phyloP scores from a whole-genome alignment of 805 yeast species.

The Monosporozyma solicola region DNA sequence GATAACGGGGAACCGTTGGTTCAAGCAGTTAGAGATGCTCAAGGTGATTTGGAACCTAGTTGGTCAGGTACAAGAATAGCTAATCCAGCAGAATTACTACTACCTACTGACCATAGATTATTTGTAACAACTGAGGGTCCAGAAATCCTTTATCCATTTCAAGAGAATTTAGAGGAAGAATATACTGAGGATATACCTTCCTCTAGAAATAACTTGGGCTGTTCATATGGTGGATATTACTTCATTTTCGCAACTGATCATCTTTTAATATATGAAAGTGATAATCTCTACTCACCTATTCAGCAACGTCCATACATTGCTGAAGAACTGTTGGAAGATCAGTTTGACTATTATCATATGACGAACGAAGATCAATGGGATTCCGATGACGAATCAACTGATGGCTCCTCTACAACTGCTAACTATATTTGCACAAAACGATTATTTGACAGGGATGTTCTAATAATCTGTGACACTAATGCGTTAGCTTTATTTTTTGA shows the following conservation, averaged over 20 bases:
- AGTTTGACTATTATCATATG: not conserved
- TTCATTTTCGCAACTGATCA: constrained; percentile 7
- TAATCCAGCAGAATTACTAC: constrained; percentile 15
- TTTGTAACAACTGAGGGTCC: constrained; percentile 4
- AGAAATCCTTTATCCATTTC: constrained; percentile 3
- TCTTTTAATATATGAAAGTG: not conserved
- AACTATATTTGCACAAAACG: constrained; percentile 20
- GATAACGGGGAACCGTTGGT: constrained; percentile 8
- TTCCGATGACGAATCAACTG: not conserved
- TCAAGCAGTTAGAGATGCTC: constrained; percentile 2
- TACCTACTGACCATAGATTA: constrained; percentile 15
- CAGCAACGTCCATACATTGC: not conserved
- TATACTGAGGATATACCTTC: not conserved
- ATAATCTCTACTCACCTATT: not conserved
- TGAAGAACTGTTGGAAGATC: not conserved
- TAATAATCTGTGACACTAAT: constrained; percentile 47
- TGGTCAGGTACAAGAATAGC: constrained; percentile 13
- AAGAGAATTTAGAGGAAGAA: too few species aligned
- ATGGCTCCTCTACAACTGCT: not conserved
- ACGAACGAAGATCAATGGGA: not conserved
- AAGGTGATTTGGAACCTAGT: constrained; percentile 17
- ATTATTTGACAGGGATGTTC: constrained; percentile 30
- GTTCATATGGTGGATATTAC: constrained; percentile 7
- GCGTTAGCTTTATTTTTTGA: constrained; percentile 40
- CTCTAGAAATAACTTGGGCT: constrained; percentile 11